Percentiles rank a stretch among this genome's conserved stretches.
Evolutionary conservation across 2,329 filamentous ascomycete genomes (phyloP).

Genomic region (Botrytis deweyae): DNA sequence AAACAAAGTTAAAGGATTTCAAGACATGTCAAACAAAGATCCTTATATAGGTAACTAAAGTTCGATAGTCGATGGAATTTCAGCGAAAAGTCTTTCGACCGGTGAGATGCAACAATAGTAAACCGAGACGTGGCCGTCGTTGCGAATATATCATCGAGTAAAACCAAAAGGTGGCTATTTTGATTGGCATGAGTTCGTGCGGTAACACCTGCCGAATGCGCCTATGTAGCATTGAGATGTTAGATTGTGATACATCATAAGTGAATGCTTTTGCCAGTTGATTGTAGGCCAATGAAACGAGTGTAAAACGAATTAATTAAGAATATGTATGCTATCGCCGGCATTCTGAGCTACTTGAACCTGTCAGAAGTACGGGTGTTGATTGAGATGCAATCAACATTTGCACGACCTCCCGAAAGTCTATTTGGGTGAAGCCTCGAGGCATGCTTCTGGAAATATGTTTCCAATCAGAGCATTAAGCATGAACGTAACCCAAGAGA

Average conservation of each 20-base stretch:
- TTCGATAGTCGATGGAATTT: neutral
- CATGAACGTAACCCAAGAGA: neutral
- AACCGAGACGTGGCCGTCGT: neutral
- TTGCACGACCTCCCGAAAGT: neutral
- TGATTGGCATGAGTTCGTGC: neutral
- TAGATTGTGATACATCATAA: slow-evolving; percentile 16
- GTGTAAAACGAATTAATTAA: neutral
- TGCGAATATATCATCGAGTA: neutral
- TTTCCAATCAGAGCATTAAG: neutral
- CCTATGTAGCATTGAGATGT: neutral
- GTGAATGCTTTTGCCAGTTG: neutral
- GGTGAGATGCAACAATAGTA: neutral
- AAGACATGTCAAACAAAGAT: neutral
- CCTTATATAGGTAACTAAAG: neutral
- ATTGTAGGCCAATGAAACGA: neutral
- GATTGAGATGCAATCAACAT: neutral
- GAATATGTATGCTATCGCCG: neutral
- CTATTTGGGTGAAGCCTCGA: neutral
- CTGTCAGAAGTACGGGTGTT: neutral
- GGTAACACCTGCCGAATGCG: neutral
- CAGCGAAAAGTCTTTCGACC: neutral
- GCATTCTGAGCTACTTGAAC: neutral
- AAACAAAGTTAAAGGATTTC: neutral
- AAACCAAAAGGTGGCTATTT: neutral
- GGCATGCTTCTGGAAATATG: neutral